Evolutionary conservation across 306 rosid genomes (phyloP).

Genomic region (Albizia julibrissin): DNA sequence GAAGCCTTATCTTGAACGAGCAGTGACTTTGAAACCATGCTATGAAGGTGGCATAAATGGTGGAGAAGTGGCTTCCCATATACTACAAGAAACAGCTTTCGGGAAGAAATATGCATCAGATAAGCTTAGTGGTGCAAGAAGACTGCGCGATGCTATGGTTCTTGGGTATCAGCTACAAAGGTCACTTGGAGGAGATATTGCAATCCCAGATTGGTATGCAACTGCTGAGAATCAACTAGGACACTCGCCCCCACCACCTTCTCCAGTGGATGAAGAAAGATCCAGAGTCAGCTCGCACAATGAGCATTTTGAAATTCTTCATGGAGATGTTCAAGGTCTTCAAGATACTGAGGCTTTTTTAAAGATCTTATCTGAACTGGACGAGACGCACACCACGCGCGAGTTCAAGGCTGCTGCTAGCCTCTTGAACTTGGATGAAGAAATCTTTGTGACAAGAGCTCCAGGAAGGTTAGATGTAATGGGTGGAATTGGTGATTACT

Average conservation of each 20-base stretch:
- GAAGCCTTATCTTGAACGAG: constrained; percentile 98
- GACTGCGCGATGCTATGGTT: constrained; percentile 94
- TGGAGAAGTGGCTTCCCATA: constrained; percentile 95
- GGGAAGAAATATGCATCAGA: constrained; percentile 92
- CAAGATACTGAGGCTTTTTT: constrained; percentile 79
- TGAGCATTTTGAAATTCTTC: constrained; percentile 85
- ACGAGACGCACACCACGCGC: constrained; percentile 63
- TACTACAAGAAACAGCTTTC: constrained; percentile 92
- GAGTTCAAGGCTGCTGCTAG: constrained; percentile 98
- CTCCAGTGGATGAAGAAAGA: constrained; percentile 40
- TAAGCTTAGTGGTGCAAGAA: constrained; percentile 96
- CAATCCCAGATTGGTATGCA: constrained; percentile 95
- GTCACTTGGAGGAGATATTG: constrained; percentile 79
- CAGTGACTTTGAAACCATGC: constrained; percentile 91
- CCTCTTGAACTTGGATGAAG: constrained; percentile 94
- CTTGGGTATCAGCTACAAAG: constrained; percentile 99
- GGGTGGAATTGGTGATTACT: constrained; percentile 99
- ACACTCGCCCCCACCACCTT: constrained; percentile 47
- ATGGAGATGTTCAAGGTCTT: constrained; percentile 87
- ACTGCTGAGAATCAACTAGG: constrained; percentile 80
- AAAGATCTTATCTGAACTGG: constrained; percentile 70
- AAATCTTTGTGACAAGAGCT: constrained; percentile 89
- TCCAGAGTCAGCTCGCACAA: constrained; percentile 38
- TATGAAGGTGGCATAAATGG: constrained; percentile 92
- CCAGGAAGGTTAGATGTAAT: constrained; percentile 98